Evolutionary conservation across 2,329 filamentous ascomycete genomes (phyloP).

Genomic region (Didymella exigua): DNA sequence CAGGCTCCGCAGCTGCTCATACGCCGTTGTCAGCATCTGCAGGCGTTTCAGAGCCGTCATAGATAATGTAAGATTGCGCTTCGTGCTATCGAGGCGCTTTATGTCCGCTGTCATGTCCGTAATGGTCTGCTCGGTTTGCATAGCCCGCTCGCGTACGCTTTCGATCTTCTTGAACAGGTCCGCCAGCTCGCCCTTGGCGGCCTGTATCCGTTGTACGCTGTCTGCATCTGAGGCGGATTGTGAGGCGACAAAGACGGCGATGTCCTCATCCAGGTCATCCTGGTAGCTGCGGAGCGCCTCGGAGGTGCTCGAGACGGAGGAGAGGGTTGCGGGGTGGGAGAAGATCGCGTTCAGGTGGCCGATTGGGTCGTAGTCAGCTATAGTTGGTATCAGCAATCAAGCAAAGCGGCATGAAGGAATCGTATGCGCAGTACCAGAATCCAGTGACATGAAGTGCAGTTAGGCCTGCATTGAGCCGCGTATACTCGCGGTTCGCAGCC

Average conservation of each 20-base stretch:
- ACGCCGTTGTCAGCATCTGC: slow-evolving; percentile 99
- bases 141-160: slow-evolving; percentile 83
- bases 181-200: slow-evolving; percentile 85
- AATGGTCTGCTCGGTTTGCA: slow-evolving; percentile 93
- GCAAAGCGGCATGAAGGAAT: slow-evolving; percentile 13
- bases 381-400: slow-evolving; percentile 30
- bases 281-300: slow-evolving; percentile 74
- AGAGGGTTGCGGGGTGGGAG: slow-evolving; percentile 82
- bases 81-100: slow-evolving; percentile 94
- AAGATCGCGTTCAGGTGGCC: slow-evolving; percentile 93
- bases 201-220: slow-evolving; percentile 88
- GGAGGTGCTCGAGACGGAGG: slow-evolving; percentile 76
- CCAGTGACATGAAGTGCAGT: slow-evolving; percentile 47
- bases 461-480: slow-evolving; percentile 45
- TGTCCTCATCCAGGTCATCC: slow-evolving; percentile 80
- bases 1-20: slow-evolving; percentile 87
- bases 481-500: slow-evolving; percentile 35
- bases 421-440: slow-evolving; percentile 41
- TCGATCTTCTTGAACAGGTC: slow-evolving; percentile 95
- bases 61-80: slow-evolving; percentile 92
- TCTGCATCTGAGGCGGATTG: slow-evolving; percentile 87
- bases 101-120: slow-evolving; percentile 99
- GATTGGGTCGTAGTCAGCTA: slow-evolving; percentile 88
- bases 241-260: slow-evolving; percentile 71
- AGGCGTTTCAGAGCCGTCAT: slow-evolving; percentile 97